These are phyloP conservation scores for Naganishia randhawae DNA, from an alignment of 768 basidiomycete species.

Conservation along the genomic window DNA sequence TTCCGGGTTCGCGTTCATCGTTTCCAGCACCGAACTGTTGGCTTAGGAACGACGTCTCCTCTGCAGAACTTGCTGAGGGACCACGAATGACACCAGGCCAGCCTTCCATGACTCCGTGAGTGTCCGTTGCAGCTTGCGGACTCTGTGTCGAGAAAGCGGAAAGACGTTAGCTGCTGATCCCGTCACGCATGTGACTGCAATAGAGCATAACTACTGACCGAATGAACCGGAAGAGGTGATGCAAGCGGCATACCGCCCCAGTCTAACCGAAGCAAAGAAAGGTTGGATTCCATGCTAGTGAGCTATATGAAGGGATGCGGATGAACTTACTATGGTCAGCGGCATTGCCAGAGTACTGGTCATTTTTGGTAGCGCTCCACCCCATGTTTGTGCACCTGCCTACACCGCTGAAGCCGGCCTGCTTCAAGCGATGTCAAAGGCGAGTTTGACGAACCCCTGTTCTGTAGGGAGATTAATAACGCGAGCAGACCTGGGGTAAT, in stretches of 20 bases:
- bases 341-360: conserved; percentile 2
- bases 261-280: not conserved
- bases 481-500: too few relatives aligned
- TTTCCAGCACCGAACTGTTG: not conserved
- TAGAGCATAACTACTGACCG: not conserved
- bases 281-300: not conserved
- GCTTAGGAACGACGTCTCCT: not conserved
- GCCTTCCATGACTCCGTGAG: not conserved
- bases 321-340: not conserved
- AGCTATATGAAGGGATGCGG: not conserved
- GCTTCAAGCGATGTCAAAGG: not conserved
- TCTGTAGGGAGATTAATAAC: not conserved
- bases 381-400: not conserved
- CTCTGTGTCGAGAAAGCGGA: not conserved
- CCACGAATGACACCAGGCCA: conserved; percentile 27
- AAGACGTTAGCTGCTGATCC: not conserved
- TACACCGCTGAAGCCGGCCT: not conserved
- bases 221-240: not conserved
- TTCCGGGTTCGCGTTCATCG: not conserved
- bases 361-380: conserved; percentile 4
- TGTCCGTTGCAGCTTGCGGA: not conserved
- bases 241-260: not conserved
- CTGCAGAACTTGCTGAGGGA: not conserved
- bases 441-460: not conserved
- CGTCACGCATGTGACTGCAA: not conserved